Evolutionary conservation across 148 eudicot species (phyloP).

Genomic region (Camellia lanceoleosa): DNA sequence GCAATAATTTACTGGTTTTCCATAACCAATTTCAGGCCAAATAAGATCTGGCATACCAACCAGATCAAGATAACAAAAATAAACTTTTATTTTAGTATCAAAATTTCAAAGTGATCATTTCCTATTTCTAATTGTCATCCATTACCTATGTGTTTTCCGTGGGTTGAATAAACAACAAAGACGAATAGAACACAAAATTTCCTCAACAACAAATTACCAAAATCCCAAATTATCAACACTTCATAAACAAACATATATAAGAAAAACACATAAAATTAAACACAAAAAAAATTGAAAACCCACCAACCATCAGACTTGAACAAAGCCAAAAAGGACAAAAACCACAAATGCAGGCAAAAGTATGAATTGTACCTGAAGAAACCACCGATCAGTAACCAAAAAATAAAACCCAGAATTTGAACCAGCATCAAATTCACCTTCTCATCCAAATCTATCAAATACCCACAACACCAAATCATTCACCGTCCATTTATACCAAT

Average conservation of each 20-base stretch:
- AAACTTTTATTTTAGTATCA: background rate
- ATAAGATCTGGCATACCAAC: constrained; percentile 4
- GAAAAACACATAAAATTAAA: background rate
- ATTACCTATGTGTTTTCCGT: too few relatives aligned
- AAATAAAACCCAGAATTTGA: constrained; percentile 14
- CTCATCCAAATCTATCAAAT: constrained; percentile 14
- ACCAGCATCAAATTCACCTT: constrained; percentile 11
- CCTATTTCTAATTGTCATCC: background rate
- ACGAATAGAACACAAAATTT: background rate
- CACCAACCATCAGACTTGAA: background rate
- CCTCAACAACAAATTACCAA: background rate
- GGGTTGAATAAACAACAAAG: background rate
- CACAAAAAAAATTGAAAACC: background rate
- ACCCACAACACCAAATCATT: constrained; percentile 1
- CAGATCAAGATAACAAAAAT: background rate
- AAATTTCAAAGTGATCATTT: background rate
- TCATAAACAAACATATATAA: background rate
- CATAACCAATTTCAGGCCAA: too few relatives aligned
- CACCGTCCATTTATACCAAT: background rate
- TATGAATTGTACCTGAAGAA: constrained; percentile 13
- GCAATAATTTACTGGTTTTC: background rate
- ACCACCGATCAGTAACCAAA: too few relatives aligned
- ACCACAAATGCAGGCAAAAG: constrained; percentile 13
- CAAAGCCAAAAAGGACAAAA: background rate
- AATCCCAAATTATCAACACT: background rate